Conservation (phyloP, 176 grass and related monocot genomes). For the Musa acuminata region DNA sequence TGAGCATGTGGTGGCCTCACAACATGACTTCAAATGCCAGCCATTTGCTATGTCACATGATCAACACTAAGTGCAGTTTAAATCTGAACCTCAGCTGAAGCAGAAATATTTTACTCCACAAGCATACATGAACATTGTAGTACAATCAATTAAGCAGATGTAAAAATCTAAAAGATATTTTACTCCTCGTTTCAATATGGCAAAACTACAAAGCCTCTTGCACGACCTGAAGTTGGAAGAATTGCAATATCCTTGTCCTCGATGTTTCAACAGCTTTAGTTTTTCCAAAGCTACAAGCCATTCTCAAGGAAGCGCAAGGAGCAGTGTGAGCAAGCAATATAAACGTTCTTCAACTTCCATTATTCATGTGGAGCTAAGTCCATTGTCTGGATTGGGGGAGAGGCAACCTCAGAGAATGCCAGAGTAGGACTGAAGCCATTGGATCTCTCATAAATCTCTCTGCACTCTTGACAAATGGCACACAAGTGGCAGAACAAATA, state of each 20-base stretch:
- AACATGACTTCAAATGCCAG: too few relatives aligned
- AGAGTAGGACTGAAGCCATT: constrained; percentile 11
- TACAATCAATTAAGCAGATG: too few relatives aligned
- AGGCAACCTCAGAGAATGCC: constrained; percentile 26
- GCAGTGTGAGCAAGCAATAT: not conserved
- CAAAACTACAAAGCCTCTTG: not conserved
- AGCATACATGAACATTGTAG: too few relatives aligned
- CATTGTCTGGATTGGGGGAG: constrained; percentile 61
- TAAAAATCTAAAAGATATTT: too few relatives aligned
- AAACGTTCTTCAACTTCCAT: not conserved
- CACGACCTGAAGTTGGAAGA: not conserved
- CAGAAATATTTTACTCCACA: too few relatives aligned
- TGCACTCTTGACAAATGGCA: constrained; percentile 84
- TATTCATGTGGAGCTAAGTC: constrained; percentile 7
- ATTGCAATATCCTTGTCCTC: not conserved
- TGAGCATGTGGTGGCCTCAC: too few relatives aligned
- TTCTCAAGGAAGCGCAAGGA: not conserved
- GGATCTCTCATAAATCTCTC: constrained; percentile 71
- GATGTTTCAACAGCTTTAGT: not conserved
- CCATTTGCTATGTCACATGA: too few relatives aligned
- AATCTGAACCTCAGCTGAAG: too few relatives aligned
- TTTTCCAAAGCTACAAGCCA: not conserved
- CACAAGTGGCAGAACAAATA: constrained; percentile 89
- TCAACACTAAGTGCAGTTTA: too few relatives aligned
- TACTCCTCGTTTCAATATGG: not conserved